phyloP scores from a whole-genome alignment of 2,329 filamentous ascomycete genomes.

The Aschersonia sp. region DNA sequence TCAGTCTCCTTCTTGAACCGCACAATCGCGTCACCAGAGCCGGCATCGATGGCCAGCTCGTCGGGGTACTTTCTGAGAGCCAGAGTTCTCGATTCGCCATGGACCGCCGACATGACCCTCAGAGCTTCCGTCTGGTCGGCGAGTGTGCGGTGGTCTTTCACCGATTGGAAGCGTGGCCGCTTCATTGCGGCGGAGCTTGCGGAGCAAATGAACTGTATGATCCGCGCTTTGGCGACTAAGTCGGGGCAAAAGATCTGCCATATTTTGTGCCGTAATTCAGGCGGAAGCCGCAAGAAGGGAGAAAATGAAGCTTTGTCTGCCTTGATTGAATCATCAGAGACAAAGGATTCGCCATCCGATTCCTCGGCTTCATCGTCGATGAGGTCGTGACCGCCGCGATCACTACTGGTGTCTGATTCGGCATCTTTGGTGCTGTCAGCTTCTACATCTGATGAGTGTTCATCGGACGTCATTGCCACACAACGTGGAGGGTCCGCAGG shows the following conservation, averaged over 20 bases:
- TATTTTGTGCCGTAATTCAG: constrained; percentile 17
- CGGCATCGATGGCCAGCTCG: constrained; percentile 13
- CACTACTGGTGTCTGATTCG: constrained; percentile 1
- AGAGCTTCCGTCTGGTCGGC: constrained; percentile 13
- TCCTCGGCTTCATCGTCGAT: constrained; percentile 7
- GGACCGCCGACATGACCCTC: constrained; percentile 17
- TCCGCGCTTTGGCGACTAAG: constrained; percentile 9
- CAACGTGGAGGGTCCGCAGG: neutral
- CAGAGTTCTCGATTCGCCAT: constrained; percentile 20
- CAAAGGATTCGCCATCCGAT: neutral
- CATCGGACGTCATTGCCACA: constrained; percentile 1
- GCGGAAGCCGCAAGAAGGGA: constrained; percentile 13
- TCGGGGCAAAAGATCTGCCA: constrained; percentile 19
- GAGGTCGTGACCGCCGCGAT: neutral
- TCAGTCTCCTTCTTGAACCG: constrained; percentile 17
- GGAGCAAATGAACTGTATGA: constrained; percentile 6
- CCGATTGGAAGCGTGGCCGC: constrained; percentile 5
- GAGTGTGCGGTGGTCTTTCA: constrained; percentile 11
- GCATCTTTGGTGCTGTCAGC: constrained; percentile 1
- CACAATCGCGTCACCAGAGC: constrained; percentile 11
- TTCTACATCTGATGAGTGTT: neutral
- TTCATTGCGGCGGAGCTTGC: constrained; percentile 1
- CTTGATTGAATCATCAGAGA: neutral
- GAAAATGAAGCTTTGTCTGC: constrained; percentile 7
- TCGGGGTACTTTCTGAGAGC: constrained; percentile 17